A percentile compares a stretch with the other conserved stretches of the same genome.
These are phyloP conservation scores for Aquilaria agallochum DNA, from an alignment of 441 rosid species.

Conservation along the genomic window DNA sequence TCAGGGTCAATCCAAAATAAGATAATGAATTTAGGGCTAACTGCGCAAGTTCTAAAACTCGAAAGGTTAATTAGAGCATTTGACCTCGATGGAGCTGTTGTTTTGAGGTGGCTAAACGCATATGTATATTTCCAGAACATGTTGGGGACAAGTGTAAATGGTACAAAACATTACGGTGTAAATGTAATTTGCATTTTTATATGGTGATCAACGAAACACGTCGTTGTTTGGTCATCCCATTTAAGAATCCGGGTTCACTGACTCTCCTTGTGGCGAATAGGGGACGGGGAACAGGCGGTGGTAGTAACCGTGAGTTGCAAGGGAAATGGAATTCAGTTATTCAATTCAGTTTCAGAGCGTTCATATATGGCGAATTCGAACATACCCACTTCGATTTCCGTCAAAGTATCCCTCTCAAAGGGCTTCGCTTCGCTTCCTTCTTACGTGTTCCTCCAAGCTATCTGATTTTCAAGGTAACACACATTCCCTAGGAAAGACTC, in stretches of 20 bases:
- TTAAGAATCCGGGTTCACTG: too few species aligned
- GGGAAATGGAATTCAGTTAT: not conserved
- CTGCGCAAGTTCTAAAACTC: too few species aligned
- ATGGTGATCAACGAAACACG: not conserved
- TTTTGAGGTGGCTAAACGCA: too few species aligned
- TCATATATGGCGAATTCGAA: slow-evolving; percentile 11
- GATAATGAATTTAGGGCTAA: too few species aligned
- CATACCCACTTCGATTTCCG: slow-evolving; percentile 8
- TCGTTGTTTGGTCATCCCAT: not conserved
- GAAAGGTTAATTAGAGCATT: too few species aligned
- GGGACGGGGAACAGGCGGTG: not conserved
- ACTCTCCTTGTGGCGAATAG: not conserved
- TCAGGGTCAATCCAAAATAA: too few species aligned
- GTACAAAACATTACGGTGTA: too few species aligned
- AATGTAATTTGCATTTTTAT: not conserved
- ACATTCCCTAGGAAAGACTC: not conserved
- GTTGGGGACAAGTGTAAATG: too few species aligned
- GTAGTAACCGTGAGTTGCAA: not conserved
- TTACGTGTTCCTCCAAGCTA: slow-evolving; percentile 30
- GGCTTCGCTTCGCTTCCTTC: slow-evolving; percentile 20
- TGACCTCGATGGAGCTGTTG: too few species aligned
- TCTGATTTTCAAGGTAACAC: slow-evolving; percentile 54
- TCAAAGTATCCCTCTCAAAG: slow-evolving; percentile 11
- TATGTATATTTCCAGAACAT: too few species aligned
- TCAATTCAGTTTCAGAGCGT: too few species aligned